Evolutionary conservation across 768 basidiomycete species (phyloP), one percentile per base, ranked within the genome.

Genomic region (Cystobasidium ongulense): DNA sequence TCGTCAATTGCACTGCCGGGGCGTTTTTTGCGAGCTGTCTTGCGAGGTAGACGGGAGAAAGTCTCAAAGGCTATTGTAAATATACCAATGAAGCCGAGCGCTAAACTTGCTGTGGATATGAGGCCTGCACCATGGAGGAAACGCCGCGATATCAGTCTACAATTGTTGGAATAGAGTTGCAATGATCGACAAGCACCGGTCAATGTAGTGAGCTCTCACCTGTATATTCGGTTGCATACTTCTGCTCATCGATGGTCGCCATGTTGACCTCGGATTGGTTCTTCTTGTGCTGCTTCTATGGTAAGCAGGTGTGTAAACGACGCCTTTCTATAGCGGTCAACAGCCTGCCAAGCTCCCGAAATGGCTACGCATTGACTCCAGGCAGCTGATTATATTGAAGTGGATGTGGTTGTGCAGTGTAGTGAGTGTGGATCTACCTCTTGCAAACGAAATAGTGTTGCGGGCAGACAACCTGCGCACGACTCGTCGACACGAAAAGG

Each of bases 221-320:
- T 36, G 68, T 59, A 38, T 71, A 71, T 38, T 71, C 68, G 35
- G 68, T 71, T 23, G 68, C 52, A 54, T 71, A 71, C 11, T 59
- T 17, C 68, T 71, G 68, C 36, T 71, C 68, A 21, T 54, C 43
- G 27, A 71, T 52, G 29, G 68, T 71, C 18, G 68, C 68, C 68
- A 71, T 71, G 35, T 11, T 59, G 23, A n/a, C 4, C 36, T 38
- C 13, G 25, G 41, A n/a, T n/a, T n/a, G n/a, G n/a, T n/a, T n/a
- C n/a, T n/a, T n/a, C n/a, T n/a, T n/a, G n/a, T n/a, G n/a, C n/a
- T n/a, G n/a, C n/a, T n/a, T n/a, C n/a, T n/a, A n/a, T n/a, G n/a
- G n/a, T n/a, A n/a, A n/a, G n/a, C n/a, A n/a, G n/a, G n/a, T 66
- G 41, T 31, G 61, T 63, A 21, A 54, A n/a, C 7, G 52, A 10